Conservation (phyloP, 306 rosid species). For the Vigna nakashimae region DNA sequence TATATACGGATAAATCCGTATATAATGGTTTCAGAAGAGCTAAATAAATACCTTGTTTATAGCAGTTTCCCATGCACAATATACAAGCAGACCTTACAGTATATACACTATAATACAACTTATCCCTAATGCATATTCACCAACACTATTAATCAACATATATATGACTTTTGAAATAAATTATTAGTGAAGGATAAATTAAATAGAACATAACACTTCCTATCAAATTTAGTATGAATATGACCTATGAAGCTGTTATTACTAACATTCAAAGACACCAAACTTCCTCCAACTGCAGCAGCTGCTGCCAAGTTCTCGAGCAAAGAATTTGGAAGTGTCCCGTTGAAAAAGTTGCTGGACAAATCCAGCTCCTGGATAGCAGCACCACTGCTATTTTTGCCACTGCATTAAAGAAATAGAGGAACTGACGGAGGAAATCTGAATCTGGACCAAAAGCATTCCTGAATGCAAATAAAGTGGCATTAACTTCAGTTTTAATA, state of each 20-base stretch:
- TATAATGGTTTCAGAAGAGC: too few species aligned
- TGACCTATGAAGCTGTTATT: constrained; percentile 75
- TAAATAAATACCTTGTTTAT: too few species aligned
- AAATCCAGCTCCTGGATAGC: constrained; percentile 59
- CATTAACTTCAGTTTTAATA: constrained; percentile 29
- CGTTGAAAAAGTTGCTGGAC: constrained; percentile 61
- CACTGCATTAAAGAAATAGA: constrained; percentile 80
- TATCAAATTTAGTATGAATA: constrained; percentile 31
- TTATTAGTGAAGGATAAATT: too few species aligned
- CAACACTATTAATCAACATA: too few species aligned
- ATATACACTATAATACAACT: too few species aligned
- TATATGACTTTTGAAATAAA: too few species aligned
- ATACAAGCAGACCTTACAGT: too few species aligned
- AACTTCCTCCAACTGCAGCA: constrained; percentile 49
- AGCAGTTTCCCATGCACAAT: too few species aligned
- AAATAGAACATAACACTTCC: too few species aligned
- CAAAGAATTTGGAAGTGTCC: constrained; percentile 61
- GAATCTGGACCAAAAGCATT: constrained; percentile 82
- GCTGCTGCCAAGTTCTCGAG: constrained; percentile 42
- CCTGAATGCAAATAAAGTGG: constrained; percentile 62
- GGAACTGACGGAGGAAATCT: constrained; percentile 85
- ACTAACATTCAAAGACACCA: constrained; percentile 77
- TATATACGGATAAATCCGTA: too few species aligned
- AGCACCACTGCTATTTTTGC: constrained; percentile 1
- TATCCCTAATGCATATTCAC: too few species aligned